Base-by-base conservation (phyloP, 2,329 filamentous ascomycete genomes). In the Botrytis paeoniae region DNA sequence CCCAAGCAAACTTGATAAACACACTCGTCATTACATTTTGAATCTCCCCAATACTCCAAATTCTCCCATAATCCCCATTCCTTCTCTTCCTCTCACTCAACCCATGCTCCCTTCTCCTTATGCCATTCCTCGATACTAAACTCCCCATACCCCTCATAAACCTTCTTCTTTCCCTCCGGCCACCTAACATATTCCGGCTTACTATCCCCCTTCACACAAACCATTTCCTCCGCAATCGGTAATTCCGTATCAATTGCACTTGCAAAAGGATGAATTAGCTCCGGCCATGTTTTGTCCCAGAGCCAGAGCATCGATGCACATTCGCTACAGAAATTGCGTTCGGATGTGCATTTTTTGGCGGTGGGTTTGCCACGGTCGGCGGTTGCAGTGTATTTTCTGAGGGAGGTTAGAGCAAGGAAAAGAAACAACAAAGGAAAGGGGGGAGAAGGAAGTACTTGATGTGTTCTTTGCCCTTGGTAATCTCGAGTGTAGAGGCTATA, bases 241-340 rank as follows among this genome's bases (percentile, higher is more conserved):
- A 86, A 73, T 43, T 84, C 82, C 7, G 83, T 84, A 78, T 86
- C 85, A 75, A 86, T 85, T 32, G 84, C 85, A 14, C 83, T 83
- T 7, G 84, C 84, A 79, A 86, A 86, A 1, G 84, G 85, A 77
- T 86, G 85, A 69, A 85, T 84, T 70, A 86, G 71, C 74, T 86
- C 83, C 0, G 84, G 84, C 83, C 83, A 86, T 25, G 82, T 80
- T 32, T 81, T 78, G 76, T 85, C 84, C 82, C 83, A 85, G 6
- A 85, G 75, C 84, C 84, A 85, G 9, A 85, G 78, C 83, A 85
- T 85, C 8, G 81, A 81, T 66, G 83, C 82, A 77, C 85, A 86
- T 68, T 84, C 83, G 4, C 81, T 82, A 76, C 84, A 86, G 74
- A 86, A 86, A 75, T 80, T 85, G 18, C 84, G 81, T 77, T 86